Evolutionary conservation across 1,284 basidiomycete genomes (phyloP).

Genomic region (Melampsora occidentalis): DNA sequence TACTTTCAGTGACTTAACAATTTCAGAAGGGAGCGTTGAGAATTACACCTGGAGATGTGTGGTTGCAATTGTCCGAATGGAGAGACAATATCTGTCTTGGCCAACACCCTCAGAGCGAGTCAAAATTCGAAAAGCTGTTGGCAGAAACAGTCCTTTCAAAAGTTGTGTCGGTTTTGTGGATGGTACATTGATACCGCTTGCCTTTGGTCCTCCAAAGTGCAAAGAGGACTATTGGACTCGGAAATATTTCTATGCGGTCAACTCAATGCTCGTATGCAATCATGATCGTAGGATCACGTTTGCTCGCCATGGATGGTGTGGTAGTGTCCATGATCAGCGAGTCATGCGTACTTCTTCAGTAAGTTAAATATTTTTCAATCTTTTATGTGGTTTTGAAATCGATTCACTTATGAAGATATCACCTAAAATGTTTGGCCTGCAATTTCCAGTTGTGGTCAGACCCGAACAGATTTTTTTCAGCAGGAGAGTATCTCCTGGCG

Average conservation of each 20-base stretch:
- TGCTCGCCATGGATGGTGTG: constrained; percentile 18
- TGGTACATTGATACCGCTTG: constrained; percentile 13
- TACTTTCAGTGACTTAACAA: too few species aligned
- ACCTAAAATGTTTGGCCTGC: too few species aligned
- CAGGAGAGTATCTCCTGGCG: constrained; percentile 15
- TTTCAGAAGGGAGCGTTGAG: too few species aligned
- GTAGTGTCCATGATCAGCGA: constrained; percentile 18
- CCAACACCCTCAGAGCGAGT: too few species aligned
- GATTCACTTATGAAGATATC: too few species aligned
- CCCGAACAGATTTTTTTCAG: background rate
- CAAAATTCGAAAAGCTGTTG: too few species aligned
- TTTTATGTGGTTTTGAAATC: background rate
- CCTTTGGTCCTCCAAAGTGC: background rate
- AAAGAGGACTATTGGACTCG: constrained; percentile 21
- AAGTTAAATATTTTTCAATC: background rate
- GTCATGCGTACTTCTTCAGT: constrained; percentile 4
- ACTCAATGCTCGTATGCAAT: constrained; percentile 16
- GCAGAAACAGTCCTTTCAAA: background rate
- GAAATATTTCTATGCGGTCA: constrained; percentile 14
- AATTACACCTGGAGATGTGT: too few species aligned
- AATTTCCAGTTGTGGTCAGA: too few species aligned
- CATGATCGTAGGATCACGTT: background rate
- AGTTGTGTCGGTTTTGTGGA: constrained; percentile 13
- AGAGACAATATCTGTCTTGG: too few species aligned
- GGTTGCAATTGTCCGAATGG: too few species aligned